Conservation (phyloP, 75 land plant genomes). For the Pseudotsuga menziesii region DNA sequence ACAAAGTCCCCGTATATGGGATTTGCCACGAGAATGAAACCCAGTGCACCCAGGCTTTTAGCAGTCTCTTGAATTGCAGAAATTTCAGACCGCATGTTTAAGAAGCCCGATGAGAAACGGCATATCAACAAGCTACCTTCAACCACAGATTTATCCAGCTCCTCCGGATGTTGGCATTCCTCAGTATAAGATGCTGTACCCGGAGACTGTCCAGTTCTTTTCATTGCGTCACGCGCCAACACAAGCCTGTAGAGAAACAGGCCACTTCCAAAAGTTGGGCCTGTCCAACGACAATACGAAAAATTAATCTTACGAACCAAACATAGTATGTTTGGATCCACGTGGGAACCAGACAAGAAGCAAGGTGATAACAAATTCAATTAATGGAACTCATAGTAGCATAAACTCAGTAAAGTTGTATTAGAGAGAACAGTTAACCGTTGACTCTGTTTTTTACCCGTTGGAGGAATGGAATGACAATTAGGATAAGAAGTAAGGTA, state of each 20-base stretch:
- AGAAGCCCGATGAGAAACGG: conserved; percentile 64
- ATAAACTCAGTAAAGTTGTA: no score
- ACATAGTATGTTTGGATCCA: no score
- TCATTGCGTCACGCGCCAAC: conserved; percentile 60
- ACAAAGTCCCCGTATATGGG: conserved; percentile 52
- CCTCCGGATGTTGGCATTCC: conserved; percentile 69
- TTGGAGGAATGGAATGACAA: no score
- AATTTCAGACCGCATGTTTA: conserved; percentile 34
- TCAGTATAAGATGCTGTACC: conserved; percentile 27
- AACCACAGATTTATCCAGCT: conserved; percentile 39
- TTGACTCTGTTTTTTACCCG: no score
- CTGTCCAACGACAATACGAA: conserved; percentile 11
- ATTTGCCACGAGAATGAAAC: conserved; percentile 65
- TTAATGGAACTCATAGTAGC: no score
- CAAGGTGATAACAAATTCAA: no score
- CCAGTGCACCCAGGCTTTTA: conserved; percentile 36
- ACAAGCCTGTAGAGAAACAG: conserved; percentile 35
- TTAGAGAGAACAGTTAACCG: no score
- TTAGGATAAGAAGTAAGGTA: no score
- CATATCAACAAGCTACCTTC: conserved; percentile 67
- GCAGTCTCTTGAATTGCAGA: conserved; percentile 44
- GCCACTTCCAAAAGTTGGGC: conserved; percentile 41
- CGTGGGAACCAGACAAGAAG: no score
- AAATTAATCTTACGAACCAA: no score
- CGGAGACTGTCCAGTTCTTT: conserved; percentile 19